phyloP scores from a whole-genome alignment of 2,329 filamentous ascomycete species.

The Alternaria postmessia region DNA sequence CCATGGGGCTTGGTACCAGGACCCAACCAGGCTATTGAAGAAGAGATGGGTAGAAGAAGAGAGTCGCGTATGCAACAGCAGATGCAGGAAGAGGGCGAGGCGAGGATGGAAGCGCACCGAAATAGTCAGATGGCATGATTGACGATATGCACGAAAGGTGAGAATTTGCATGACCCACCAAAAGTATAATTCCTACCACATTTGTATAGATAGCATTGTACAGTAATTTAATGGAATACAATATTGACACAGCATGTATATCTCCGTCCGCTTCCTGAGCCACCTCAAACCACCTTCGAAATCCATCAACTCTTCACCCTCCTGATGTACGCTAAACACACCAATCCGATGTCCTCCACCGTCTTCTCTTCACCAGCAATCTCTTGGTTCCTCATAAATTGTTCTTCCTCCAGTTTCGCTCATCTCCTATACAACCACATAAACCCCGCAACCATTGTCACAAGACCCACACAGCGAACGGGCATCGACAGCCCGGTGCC shows the following conservation, averaged over 20 bases:
- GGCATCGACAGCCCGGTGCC: background rate
- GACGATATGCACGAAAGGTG: background rate
- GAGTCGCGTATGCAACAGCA: slow-evolving; percentile 9
- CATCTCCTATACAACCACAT: background rate
- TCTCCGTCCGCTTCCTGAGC: background rate
- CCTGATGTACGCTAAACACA: background rate
- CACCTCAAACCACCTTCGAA: background rate
- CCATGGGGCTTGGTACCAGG: slow-evolving; percentile 20
- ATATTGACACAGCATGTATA: background rate
- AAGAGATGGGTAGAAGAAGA: slow-evolving; percentile 1
- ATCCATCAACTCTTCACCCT: background rate
- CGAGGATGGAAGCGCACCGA: slow-evolving; percentile 8
- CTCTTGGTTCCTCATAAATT: background rate
- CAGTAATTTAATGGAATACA: background rate
- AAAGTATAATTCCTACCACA: background rate
- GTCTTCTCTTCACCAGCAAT: background rate
- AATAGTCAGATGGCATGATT: background rate
- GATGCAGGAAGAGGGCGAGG: slow-evolving; percentile 10
- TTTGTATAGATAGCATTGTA: background rate
- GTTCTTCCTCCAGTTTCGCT: background rate
- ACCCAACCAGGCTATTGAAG: slow-evolving; percentile 12
- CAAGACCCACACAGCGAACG: background rate
- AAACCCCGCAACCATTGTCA: background rate
- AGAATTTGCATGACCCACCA: background rate
- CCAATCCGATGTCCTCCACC: background rate